phyloP scores from a whole-genome alignment of 2,329 filamentous ascomycete species.

The Beauveria pseudobassiana region DNA sequence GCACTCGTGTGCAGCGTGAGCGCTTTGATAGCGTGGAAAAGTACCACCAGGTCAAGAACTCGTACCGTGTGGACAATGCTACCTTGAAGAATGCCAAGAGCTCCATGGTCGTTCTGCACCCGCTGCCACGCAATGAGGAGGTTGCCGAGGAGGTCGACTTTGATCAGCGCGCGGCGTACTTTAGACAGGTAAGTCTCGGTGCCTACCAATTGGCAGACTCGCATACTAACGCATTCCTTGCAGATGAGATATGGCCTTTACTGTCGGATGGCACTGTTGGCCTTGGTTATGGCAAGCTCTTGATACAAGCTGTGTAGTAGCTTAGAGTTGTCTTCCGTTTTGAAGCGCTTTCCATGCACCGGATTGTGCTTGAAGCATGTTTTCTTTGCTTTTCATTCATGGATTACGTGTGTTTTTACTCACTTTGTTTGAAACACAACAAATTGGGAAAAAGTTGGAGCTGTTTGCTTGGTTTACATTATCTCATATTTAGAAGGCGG shows the following conservation, averaged over 20 bases:
- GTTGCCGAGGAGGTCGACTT: constrained; percentile 95
- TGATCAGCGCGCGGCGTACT: constrained; percentile 94
- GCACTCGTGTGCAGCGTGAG: constrained; percentile 94
- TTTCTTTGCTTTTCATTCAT: constrained; percentile 1
- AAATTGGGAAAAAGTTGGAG: background rate
- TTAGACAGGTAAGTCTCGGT: constrained; percentile 80
- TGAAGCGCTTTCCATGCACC: background rate
- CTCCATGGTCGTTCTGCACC: constrained; percentile 92
- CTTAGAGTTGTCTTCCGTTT: constrained; percentile 10
- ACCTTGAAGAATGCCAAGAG: constrained; percentile 86
- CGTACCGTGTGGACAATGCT: constrained; percentile 83
- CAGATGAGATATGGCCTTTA: constrained; percentile 98
- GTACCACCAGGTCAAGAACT: constrained; percentile 83
- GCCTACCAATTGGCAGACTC: background rate
- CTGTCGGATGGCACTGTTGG: constrained; percentile 94
- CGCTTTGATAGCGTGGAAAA: constrained; percentile 73
- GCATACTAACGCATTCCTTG: constrained; percentile 10
- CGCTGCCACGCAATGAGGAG: constrained; percentile 87
- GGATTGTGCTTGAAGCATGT: background rate
- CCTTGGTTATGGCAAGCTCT: constrained; percentile 65
- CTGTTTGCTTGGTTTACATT: constrained; percentile 1
- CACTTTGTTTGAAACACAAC: background rate
- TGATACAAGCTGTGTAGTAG: constrained; percentile 14
- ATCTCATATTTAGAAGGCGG: constrained; percentile 10
- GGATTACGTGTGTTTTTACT: background rate